phyloP scores from a whole-genome alignment of 169 alveolate species.

The Perkinsus olseni region DNA sequence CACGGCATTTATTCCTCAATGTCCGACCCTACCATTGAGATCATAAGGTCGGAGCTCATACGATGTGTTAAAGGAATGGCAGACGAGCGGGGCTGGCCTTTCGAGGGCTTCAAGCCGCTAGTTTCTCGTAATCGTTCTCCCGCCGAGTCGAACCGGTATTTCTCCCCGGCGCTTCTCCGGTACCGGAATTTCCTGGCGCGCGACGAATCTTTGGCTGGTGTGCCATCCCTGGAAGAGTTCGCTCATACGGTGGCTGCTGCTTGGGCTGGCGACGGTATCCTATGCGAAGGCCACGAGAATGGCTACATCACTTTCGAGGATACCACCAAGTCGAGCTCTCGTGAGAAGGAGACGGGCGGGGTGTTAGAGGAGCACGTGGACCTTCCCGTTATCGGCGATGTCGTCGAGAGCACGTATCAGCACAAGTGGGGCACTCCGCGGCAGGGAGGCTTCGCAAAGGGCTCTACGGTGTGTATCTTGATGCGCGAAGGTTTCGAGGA shows the following conservation, averaged over 20 bases:
- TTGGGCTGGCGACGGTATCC: not conserved
- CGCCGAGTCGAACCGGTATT: not conserved
- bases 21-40: not conserved
- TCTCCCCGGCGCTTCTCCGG: not conserved
- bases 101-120: not conserved
- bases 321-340: not conserved
- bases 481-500: not conserved
- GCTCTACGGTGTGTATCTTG: not conserved
- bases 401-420: not conserved
- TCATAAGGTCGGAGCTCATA: not conserved
- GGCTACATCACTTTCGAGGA: not conserved
- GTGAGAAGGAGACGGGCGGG: not conserved
- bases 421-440: not conserved
- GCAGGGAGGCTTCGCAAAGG: not conserved
- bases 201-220: not conserved
- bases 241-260: not conserved
- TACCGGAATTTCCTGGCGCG: not conserved
- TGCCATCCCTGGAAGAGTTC: not conserved
- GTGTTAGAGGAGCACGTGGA: not conserved
- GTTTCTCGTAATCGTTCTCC: not conserved
- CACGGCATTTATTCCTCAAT: not conserved
- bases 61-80: not conserved
- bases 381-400: not conserved
- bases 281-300: not conserved
- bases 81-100: not conserved